Evolutionary conservation across 352 stramenopile species (phyloP).

Genomic region (Hyaloperonospora brassicae): DNA sequence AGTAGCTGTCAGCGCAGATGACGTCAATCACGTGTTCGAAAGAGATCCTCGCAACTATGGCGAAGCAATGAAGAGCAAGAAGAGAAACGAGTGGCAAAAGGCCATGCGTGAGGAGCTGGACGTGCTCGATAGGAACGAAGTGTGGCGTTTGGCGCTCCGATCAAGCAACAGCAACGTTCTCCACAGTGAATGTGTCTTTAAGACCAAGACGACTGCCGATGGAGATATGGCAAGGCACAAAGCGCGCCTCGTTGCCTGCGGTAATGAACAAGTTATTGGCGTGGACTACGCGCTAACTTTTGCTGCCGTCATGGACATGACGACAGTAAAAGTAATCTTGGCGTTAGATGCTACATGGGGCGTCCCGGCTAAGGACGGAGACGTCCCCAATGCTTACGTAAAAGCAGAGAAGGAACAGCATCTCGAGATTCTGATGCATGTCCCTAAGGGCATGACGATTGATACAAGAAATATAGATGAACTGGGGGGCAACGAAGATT

Average conservation of each 20-base stretch:
- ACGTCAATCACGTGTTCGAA: too few species aligned
- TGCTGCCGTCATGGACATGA: conserved; percentile 7
- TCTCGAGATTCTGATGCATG: conserved; percentile 5
- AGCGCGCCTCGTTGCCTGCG: conserved; percentile 3
- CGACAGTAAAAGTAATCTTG: conserved; percentile 10
- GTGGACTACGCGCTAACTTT: conserved; percentile 10
- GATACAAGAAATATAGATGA: not conserved
- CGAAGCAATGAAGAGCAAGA: too few species aligned
- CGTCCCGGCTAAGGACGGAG: not conserved
- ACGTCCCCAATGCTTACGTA: not conserved
- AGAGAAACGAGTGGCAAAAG: too few species aligned
- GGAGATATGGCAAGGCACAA: conserved; percentile 19
- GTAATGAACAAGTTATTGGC: conserved; percentile 14
- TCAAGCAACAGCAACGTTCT: conserved; percentile 1
- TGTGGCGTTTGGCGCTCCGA: not conserved
- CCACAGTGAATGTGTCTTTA: conserved; percentile 14
- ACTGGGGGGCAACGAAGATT: conserved; percentile 2
- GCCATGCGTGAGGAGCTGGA: too few species aligned
- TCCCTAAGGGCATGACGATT: conserved; percentile 22
- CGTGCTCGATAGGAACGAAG: not conserved
- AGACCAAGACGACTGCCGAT: conserved; percentile 7
- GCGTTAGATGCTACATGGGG: not conserved
- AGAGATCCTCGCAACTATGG: too few species aligned
- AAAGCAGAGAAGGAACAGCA: not conserved
- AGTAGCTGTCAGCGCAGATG: not conserved